Evolutionary conservation across 148 eudicot genomes (phyloP).

Genomic region (Diospyros lotus): DNA sequence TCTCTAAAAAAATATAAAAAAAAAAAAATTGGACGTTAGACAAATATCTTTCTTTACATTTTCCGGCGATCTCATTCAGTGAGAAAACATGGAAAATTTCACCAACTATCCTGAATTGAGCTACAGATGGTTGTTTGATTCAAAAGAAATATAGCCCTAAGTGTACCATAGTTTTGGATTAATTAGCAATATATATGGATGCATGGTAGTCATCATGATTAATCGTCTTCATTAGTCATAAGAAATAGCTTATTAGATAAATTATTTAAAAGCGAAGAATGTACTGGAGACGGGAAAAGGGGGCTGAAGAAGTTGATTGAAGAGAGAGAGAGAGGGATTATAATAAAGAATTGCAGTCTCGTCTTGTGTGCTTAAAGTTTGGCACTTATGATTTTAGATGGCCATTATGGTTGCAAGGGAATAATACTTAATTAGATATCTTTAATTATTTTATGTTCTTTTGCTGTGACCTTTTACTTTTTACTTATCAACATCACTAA

Average conservation of each 20-base stretch:
- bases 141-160: too few species aligned
- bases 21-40: too few species aligned
- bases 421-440: not conserved
- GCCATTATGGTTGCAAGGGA: not conserved
- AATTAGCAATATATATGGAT: too few species aligned
- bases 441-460: not conserved
- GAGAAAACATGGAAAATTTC: too few species aligned
- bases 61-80: too few species aligned
- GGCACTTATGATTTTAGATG: not conserved
- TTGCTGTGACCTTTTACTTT: not conserved
- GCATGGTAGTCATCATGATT: too few species aligned
- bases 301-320: slow-evolving; percentile 10
- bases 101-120: too few species aligned
- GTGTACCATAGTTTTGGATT: too few species aligned
- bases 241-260: not conserved
- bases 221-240: not conserved
- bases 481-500: not conserved
- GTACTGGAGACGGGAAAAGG: not conserved
- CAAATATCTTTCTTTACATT: too few species aligned
- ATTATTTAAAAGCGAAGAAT: not conserved
- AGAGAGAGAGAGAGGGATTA: not conserved
- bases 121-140: too few species aligned
- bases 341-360: not conserved
- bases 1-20: too few species aligned
- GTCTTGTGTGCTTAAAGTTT: not conserved